These are phyloP conservation scores for Talaromyces sp. DNA, from an alignment of 2,329 filamentous ascomycete genomes.

Conservation along the genomic window DNA sequence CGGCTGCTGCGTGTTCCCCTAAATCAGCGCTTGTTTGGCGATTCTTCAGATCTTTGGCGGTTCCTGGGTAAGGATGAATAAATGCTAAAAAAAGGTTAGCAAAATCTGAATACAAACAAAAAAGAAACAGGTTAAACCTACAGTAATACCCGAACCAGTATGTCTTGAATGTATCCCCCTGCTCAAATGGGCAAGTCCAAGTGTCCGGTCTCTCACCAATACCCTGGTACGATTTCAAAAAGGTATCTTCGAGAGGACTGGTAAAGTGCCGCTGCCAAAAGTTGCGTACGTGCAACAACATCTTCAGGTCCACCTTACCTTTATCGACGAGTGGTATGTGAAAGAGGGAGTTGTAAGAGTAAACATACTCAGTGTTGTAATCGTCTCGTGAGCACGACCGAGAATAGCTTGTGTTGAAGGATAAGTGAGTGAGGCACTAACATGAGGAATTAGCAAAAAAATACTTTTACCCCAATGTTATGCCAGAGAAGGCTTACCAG, in stretches of 20 bases:
- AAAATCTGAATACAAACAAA: not conserved
- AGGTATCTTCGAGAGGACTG: conserved; percentile 23
- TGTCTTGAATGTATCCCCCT: conserved; percentile 10
- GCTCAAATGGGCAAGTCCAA: conserved; percentile 13
- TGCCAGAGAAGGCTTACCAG: conserved; percentile 19
- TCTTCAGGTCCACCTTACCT: conserved; percentile 22
- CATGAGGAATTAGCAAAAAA: conserved; percentile 14
- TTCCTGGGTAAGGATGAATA: conserved; percentile 30
- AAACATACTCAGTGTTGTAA: conserved; percentile 29
- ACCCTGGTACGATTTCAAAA: conserved; percentile 18
- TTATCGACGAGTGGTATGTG: conserved; percentile 15
- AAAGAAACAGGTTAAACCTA: conserved; percentile 15
- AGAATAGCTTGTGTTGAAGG: conserved; percentile 24
- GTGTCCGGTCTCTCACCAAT: conserved; percentile 17
- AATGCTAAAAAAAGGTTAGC: conserved; percentile 23
- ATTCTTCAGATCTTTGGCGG: conserved; percentile 19
- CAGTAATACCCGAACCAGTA: conserved; percentile 34
- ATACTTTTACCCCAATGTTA: not conserved
- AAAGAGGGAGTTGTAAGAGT: conserved; percentile 14
- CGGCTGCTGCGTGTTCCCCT: not conserved
- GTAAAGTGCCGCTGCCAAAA: conserved; percentile 41
- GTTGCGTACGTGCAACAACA: conserved; percentile 36
- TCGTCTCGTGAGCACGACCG: conserved; percentile 23
- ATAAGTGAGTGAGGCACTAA: conserved; percentile 29
- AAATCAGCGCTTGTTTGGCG: conserved; percentile 34